Conservation (phyloP, 345 rosid genomes). For the Boechera retrofracta region DNA sequence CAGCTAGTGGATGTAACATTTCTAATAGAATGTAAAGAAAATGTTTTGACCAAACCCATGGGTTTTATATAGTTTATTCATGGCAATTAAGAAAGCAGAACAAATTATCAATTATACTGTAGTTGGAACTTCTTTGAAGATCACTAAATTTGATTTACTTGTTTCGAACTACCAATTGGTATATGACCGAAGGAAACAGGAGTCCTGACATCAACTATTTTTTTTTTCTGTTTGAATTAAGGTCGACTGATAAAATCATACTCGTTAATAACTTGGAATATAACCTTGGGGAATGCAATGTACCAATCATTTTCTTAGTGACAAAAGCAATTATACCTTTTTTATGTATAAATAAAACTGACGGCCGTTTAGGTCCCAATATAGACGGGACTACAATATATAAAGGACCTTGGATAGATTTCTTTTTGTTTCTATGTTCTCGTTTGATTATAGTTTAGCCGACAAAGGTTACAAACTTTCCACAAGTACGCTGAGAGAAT, state of each 20-base stretch:
- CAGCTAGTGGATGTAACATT: too few relatives aligned
- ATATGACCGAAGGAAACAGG: background rate
- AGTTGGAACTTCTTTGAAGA: background rate
- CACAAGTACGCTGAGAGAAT: constrained; percentile 40
- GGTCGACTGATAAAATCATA: background rate
- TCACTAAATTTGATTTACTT: background rate
- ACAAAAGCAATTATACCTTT: background rate
- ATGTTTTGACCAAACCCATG: background rate
- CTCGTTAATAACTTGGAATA: constrained; percentile 3
- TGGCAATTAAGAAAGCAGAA: background rate
- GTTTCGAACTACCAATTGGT: background rate
- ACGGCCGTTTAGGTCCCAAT: constrained; percentile 6
- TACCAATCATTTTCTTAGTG: background rate
- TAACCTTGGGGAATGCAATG: background rate
- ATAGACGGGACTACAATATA: constrained; percentile 1
- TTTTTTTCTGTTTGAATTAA: background rate
- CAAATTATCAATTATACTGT: background rate
- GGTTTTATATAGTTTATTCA: background rate
- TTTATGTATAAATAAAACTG: background rate
- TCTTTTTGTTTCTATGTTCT: background rate
- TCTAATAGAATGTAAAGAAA: background rate
- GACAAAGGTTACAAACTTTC: constrained; percentile 34
- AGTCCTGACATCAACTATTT: too few relatives aligned
- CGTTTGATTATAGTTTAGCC: constrained; percentile 17
- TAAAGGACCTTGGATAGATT: too few relatives aligned